Base-by-base conservation (phyloP, 1,284 basidiomycete genomes). In the Ustilago esculenta region DNA sequence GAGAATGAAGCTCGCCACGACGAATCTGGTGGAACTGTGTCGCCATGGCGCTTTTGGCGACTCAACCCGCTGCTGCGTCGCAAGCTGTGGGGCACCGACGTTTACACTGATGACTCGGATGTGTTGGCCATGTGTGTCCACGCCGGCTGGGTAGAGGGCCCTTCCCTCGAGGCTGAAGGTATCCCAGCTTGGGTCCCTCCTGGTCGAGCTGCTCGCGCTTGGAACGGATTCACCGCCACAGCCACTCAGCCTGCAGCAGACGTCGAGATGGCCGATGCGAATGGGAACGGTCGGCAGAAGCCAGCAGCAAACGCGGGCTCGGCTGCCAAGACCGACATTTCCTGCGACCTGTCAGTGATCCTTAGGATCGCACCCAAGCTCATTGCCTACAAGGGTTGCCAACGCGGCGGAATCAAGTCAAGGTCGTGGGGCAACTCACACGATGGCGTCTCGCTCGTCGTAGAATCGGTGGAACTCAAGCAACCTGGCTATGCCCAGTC, bases 71-170 rank as follows among this genome's bases (percentile, higher is more conserved):
- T 81, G 2, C 48, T 67, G 17, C 63, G 66, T 17, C 76, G 85
- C 30, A 80, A 83, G 35, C 74, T 86, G 27, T 87, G 86, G 86
- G 86, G 86, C 6, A 86, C 85, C 4, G 86, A 87, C 50, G 85
- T 87, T 33, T 87, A 86, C 72, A 87, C 86, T n/a, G 86, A 87
- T 74, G 86, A 87, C 72, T 86, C 86, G 23, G 85, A 86, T 70
- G 80, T 86, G 5, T 80, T 86, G 1, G 83, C 84, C 14, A 83
- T 86, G 44, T 83, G 85, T 27, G 75, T 86, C 5, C 86, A 87
- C 72, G 84, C 84, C 1, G 86, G 86, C 11, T 86, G 85, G 85
- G 71, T 74, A 84, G 45, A 80, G 82, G 58, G 84, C 82, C 79
- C 77, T 10, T 70, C 59, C 0, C 59, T 77, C 30, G 69, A 72